Evolutionary conservation across 345 rosid genomes (phyloP), one percentile per base, ranked within the genome.

Genomic region (Camelina neglecta): DNA sequence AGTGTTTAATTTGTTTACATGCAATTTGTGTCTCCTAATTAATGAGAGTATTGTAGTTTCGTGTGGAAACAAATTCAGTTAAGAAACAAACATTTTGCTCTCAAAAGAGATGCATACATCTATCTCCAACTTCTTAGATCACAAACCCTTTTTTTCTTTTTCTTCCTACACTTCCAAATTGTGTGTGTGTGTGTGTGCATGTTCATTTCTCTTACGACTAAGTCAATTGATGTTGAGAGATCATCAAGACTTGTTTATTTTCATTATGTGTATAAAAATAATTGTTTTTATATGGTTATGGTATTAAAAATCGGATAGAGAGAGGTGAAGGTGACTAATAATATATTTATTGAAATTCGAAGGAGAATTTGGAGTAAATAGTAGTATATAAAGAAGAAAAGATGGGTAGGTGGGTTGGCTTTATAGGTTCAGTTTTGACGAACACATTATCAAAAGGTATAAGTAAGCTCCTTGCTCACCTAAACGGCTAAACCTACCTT

Each of bases 401-500:
- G 64, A 45, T 33, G 41, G 44, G 71, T 76, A 60, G 70, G 65
- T 69, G 59, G 74, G 53, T 71, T 35, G 26, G 65, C 71, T 77
- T 71, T 50, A 64, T 29, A 65, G 55, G 67, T 77, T 77, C 61
- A 48, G 55, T 71, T 71, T 77, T 77, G 72, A 71, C 67, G 67
- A 69, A 76, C 59, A 62, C 80, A 65, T 55, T 45, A 70, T 48
- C 69, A 55, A 62, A 76, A 76, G 71, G 65, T 62, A 23, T 54
- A 76, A 76, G 71, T 8, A 69, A 54, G 65, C 70, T 36, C 18
- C 11, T 69, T 69, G 35, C 80, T 69, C 64, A 69, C 80, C 75
- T 61, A 69, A 75, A 60, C 79, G 69, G 41, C 74, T 68, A 33
- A 76, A 62, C 75, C 65, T 61, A 54, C 75, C 41, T 76, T 76